Base-by-base conservation (phyloP, 495 filamentous ascomycete species). In the Jackrogersella multiformis region DNA sequence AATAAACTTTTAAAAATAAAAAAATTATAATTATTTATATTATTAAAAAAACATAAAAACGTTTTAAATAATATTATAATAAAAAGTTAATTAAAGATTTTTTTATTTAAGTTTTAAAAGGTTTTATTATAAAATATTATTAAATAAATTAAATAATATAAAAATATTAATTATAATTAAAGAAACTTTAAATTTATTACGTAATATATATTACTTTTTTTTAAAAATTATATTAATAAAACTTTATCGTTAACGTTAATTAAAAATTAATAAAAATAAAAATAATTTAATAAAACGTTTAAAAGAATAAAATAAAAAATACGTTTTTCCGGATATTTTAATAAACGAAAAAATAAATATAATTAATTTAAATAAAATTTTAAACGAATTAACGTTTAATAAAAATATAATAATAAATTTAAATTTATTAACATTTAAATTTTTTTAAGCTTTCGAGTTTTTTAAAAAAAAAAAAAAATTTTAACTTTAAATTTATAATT, bases 221-320 rank as follows among this genome's bases (percentile, higher is more conserved):
- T 24, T 23, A 46, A 24, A 24, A 46, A 46, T 51, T 51, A 30
- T 32, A 15, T 30, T 24, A 51, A 30, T 24, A 51, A 51, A 51
- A 51, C 1, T 32, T 30, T 32, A 32, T n/a, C 32, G 32, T 36
- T 36, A 23, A 41, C 23, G 18, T 41, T 30, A 44, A 44, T 13
- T 30, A 30, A 30, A 30, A 30, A 30, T 4, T 30, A 3, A 8
- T 30, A 30, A 30, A 30, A 30, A 4, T 30, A 30, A 30, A 30
- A 30, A 30, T 30, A 30, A 30, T 30, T 30, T 30, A 44, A 44
- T 44, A 44, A 18, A 46, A 46, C 5, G 3, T 46, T 23, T 46
- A 46, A 15, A 46, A 23, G 23, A 15, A 32, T 51, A 24, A 9
- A 55, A 55, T n/a, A 16, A 15, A 7, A 41, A 32, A 42, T 12